These are phyloP conservation scores for Harringtonia aguacate DNA, from an alignment of 2,329 filamentous ascomycete genomes.

Conservation along the genomic window DNA sequence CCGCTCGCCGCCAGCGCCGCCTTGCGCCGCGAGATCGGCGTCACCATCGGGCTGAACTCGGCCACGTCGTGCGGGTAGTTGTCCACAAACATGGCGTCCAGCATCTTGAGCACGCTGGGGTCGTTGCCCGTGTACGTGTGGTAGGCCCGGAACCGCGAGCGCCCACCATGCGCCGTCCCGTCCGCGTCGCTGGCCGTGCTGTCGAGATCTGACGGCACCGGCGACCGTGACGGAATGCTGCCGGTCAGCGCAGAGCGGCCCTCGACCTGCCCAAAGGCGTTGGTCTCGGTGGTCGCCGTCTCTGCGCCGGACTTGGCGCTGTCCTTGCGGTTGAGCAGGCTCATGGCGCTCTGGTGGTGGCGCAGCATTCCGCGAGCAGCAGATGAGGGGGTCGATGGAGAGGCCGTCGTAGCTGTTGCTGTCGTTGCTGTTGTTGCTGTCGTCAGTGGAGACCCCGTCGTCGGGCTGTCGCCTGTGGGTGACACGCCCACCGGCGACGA, in stretches of 20 bases:
- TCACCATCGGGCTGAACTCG: constrained; percentile 72
- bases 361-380: constrained; percentile 25
- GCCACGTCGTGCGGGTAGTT: constrained; percentile 55
- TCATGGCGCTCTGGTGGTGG: constrained; percentile 49
- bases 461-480: constrained; percentile 13
- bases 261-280: constrained; percentile 50
- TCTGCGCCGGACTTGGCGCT: constrained; percentile 47
- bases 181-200: constrained; percentile 14
- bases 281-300: constrained; percentile 47
- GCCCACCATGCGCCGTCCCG: constrained; percentile 9
- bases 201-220: constrained; percentile 9
- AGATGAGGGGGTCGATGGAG: too few species aligned
- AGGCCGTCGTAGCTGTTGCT: constrained; percentile 17
- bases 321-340: constrained; percentile 47
- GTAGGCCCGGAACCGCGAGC: constrained; percentile 43
- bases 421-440: neutral
- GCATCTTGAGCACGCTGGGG: constrained; percentile 54
- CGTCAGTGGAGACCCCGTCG: neutral
- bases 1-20: constrained; percentile 29
- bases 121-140: constrained; percentile 82
- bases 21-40: constrained; percentile 50
- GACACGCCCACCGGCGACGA: constrained; percentile 15
- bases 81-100: constrained; percentile 76
- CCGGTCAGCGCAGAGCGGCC: constrained; percentile 36
- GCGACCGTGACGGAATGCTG: constrained; percentile 14